Conservation (phyloP, 768 basidiomycete species). For the Boletus vinaceobasis region DNA sequence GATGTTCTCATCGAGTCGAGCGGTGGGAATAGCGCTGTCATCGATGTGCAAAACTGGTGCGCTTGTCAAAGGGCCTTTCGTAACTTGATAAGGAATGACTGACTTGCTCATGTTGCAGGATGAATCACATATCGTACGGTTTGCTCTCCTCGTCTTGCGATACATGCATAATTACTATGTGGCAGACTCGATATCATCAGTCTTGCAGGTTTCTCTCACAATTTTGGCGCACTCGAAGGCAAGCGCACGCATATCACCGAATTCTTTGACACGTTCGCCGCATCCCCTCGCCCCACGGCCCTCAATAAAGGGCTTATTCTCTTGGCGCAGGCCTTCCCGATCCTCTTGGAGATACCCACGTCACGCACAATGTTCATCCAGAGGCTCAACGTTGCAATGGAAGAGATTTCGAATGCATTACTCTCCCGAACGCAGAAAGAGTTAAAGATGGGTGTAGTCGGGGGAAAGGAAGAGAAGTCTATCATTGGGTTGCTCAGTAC, state of each 20-base stretch:
- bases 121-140: not conserved
- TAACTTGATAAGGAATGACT: not conserved
- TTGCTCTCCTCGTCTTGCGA: not conserved
- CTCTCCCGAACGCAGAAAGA: conserved; percentile 35
- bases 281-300: conserved; percentile 16
- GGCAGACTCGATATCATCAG: not conserved
- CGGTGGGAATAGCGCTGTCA: conserved; percentile 16
- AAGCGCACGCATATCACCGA: conserved; percentile 40
- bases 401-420: conserved; percentile 38
- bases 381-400: conserved; percentile 35
- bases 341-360: conserved; percentile 33
- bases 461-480: conserved; percentile 22
- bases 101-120: not conserved
- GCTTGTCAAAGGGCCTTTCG: not conserved
- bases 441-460: conserved; percentile 21
- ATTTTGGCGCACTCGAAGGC: conserved; percentile 37
- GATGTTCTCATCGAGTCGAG: conserved; percentile 21
- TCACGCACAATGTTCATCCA: conserved; percentile 8
- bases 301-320: conserved; percentile 34
- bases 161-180: not conserved
- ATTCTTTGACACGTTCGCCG: conserved; percentile 36
- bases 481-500: too few species aligned
- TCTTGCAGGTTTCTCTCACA: too few species aligned
- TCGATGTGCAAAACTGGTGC: conserved; percentile 37
- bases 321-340: conserved; percentile 36